These are phyloP conservation scores for Penicillium expansum DNA, from an alignment of 2,329 filamentous ascomycete species.

Conservation along the genomic window DNA sequence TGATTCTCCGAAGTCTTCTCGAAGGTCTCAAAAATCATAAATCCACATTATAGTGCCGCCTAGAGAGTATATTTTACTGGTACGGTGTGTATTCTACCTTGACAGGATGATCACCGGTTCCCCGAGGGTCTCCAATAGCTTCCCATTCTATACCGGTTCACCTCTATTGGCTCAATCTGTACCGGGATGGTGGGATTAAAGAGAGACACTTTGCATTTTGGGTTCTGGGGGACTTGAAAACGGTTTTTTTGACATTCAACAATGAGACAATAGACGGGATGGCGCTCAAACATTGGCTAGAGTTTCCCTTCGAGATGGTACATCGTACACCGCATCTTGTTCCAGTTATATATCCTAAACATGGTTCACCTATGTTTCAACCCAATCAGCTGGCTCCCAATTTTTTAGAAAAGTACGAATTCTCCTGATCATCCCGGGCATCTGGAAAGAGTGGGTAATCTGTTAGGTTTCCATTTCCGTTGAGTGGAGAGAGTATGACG, in stretches of 20 bases:
- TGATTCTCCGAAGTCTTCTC: constrained; percentile 20
- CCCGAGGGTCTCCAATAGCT: constrained; percentile 6
- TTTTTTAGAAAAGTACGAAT: neutral
- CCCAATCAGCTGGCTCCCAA: constrained; percentile 9
- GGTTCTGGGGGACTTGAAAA: neutral
- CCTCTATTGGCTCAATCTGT: neutral
- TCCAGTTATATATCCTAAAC: neutral
- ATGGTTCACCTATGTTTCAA: neutral
- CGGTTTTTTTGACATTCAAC: neutral
- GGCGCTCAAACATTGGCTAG: neutral
- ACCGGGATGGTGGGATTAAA: neutral
- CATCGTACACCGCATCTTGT: constrained; percentile 7
- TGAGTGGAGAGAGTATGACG: constrained; percentile 6
- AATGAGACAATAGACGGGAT: constrained; percentile 2
- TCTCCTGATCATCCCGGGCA: constrained; percentile 7
- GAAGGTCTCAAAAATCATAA: constrained; percentile 17
- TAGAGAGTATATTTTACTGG: neutral
- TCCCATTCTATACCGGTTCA: neutral
- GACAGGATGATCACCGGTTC: constrained; percentile 18
- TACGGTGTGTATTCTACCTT: constrained; percentile 8
- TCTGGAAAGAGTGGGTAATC: constrained; percentile 8
- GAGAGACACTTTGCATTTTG: constrained; percentile 1
- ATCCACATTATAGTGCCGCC: neutral
- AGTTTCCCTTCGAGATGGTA: no score
- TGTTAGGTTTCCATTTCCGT: constrained; percentile 1